Conservation (phyloP, 2,329 filamentous ascomycete genomes). For the Ophiostoma montium region DNA sequence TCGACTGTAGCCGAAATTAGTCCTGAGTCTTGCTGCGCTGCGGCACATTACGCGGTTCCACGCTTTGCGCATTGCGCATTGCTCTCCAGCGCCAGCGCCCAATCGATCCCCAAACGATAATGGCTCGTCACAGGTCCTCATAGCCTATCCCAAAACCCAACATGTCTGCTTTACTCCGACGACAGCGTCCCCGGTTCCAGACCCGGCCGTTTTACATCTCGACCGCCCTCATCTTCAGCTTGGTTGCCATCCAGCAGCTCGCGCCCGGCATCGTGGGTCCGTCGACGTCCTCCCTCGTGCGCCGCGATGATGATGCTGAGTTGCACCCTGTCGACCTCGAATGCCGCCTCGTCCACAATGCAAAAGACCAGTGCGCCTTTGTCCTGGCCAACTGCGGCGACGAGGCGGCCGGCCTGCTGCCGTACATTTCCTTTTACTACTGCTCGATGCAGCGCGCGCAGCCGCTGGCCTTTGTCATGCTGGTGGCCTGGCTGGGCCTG, state of each 20-base stretch:
- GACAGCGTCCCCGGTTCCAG: conserved; percentile 24
- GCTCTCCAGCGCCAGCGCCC: too few relatives aligned
- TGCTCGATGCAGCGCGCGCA: conserved; percentile 57
- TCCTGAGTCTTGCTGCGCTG: neutral
- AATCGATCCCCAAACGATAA: neutral
- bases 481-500: conserved; percentile 72
- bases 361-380: conserved; percentile 73
- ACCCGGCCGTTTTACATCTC: conserved; percentile 36
- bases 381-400: conserved; percentile 69
- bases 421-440: conserved; percentile 85
- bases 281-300: neutral
- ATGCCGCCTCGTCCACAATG: conserved; percentile 68
- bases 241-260: conserved; percentile 27
- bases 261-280: neutral
- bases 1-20: too few relatives aligned
- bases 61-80: too few relatives aligned
- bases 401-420: conserved; percentile 78
- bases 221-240: conserved; percentile 27
- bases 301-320: neutral
- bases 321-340: conserved; percentile 26
- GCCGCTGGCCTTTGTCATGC: conserved; percentile 62
- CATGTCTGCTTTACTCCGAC: conserved; percentile 10
- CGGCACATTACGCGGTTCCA: too few relatives aligned
- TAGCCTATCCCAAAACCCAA: neutral
- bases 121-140: neutral